These are phyloP conservation scores for Platanthera guangdongensis DNA, from an alignment of 106 monocot genomes.

Conservation along the genomic window DNA sequence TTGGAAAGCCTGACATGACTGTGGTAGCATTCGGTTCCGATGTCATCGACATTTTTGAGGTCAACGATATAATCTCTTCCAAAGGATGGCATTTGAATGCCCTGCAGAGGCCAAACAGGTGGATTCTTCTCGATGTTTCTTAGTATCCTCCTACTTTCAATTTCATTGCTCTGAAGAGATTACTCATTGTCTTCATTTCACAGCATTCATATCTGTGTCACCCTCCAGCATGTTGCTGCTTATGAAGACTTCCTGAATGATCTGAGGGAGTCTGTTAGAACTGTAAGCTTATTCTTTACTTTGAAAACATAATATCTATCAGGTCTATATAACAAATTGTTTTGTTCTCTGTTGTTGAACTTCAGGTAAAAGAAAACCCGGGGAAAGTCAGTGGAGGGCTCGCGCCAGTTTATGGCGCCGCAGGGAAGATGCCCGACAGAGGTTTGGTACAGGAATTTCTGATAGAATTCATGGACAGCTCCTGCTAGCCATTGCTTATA, in stretches of 20 bases:
- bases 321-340: not conserved
- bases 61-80: constrained; percentile 81
- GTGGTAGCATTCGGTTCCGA: constrained; percentile 84
- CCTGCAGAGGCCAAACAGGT: constrained; percentile 94
- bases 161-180: not conserved
- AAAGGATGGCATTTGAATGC: constrained; percentile 97
- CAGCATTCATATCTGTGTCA: constrained; percentile 96
- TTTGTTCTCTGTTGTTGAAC: not conserved
- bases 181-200: not conserved
- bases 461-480: constrained; percentile 83
- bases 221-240: constrained; percentile 73
- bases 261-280: constrained; percentile 53
- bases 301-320: not conserved
- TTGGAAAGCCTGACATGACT: constrained; percentile 89
- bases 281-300: constrained; percentile 31
- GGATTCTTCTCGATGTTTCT: not conserved
- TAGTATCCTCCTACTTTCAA: not conserved
- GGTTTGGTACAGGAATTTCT: constrained; percentile 70
- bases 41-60: constrained; percentile 76
- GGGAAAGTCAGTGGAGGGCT: constrained; percentile 76
- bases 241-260: constrained; percentile 70
- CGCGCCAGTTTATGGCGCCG: constrained; percentile 93
- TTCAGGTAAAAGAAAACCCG: constrained; percentile 78
- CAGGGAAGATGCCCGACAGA: constrained; percentile 94
- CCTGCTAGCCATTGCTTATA: constrained; percentile 28